Evolutionary conservation across 2,329 filamentous ascomycete genomes (phyloP).

Genomic region (Stagonosporopsis vannaccii): DNA sequence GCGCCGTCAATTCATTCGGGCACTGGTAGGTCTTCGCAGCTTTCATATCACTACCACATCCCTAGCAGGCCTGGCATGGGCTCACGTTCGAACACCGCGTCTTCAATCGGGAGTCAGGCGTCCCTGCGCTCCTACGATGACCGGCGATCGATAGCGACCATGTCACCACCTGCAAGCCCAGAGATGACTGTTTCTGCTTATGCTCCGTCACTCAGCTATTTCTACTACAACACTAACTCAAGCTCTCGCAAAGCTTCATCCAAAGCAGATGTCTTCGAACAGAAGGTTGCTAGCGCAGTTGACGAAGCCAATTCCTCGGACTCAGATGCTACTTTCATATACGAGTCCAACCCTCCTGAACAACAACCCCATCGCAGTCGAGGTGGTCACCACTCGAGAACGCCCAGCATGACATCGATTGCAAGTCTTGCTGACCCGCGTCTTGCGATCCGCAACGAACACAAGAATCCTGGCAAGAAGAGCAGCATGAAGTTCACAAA

Average conservation of each 20-base stretch:
- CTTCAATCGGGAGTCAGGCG: slow-evolving; percentile 41
- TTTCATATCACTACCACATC: slow-evolving; percentile 44
- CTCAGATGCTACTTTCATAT: slow-evolving; percentile 98
- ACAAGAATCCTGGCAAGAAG: slow-evolving; percentile 73
- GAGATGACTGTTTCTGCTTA: slow-evolving; percentile 36
- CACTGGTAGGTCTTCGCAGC: slow-evolving; percentile 68
- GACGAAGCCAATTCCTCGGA: slow-evolving; percentile 97
- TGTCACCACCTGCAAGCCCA: slow-evolving; percentile 36
- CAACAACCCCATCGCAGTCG: slow-evolving; percentile 69
- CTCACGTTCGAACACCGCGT: slow-evolving; percentile 35
- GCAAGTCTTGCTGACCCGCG: slow-evolving; percentile 70
- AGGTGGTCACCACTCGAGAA: slow-evolving; percentile 86
- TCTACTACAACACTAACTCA: slow-evolving; percentile 47
- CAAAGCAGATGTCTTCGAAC: slow-evolving; percentile 98
- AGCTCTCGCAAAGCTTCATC: slow-evolving; percentile 72
- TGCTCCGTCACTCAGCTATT: slow-evolving; percentile 41
- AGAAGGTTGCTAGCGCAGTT: slow-evolving; percentile 93
- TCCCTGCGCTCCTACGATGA: slow-evolving; percentile 44
- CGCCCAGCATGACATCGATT: slow-evolving; percentile 87
- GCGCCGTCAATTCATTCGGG: slow-evolving; percentile 73
- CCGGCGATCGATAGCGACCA: slow-evolving; percentile 33
- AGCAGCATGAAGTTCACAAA: slow-evolving; percentile 95
- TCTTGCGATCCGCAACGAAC: slow-evolving; percentile 66
- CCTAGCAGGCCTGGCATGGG: slow-evolving; percentile 35
- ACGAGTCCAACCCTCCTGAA: slow-evolving; percentile 90